Evolutionary conservation across 805 yeast species (phyloP).

Genomic region (Cyberlindnera bimundalis): DNA sequence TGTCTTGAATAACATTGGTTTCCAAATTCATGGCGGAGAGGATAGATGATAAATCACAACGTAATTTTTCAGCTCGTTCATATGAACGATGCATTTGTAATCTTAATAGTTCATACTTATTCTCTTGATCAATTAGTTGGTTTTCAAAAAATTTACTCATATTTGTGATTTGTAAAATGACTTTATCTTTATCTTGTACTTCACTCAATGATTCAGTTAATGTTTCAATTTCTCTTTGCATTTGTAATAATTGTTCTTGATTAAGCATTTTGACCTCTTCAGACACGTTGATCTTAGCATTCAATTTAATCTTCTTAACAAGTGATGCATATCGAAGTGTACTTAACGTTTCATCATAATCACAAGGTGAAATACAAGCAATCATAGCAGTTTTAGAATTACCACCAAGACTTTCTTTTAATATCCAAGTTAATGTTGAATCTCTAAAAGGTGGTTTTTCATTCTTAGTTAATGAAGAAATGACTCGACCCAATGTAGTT

Average conservation of each 20-base stretch:
- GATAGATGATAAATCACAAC: conserved; percentile 6
- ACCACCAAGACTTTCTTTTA: conserved; percentile 77
- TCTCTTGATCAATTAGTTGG: conserved; percentile 27
- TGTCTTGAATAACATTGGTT: too few species aligned
- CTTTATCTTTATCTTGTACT: conserved; percentile 21
- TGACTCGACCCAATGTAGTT: conserved; percentile 74
- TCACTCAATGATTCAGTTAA: conserved; percentile 21
- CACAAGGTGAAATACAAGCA: conserved; percentile 81
- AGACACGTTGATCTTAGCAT: conserved; percentile 46
- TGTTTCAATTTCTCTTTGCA: conserved; percentile 21
- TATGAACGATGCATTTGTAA: conserved; percentile 9
- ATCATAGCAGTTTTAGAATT: conserved; percentile 84
- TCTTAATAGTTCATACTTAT: conserved; percentile 23
- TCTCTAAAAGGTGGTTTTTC: conserved; percentile 46
- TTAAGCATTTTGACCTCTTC: conserved; percentile 14
- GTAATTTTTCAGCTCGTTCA: conserved; percentile 1
- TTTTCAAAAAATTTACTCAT: conserved; percentile 27
- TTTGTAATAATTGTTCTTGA: conserved; percentile 11
- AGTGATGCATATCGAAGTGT: conserved; percentile 77
- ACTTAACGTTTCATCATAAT: conserved; percentile 72
- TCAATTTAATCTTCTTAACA: conserved; percentile 64
- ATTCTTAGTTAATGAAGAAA: conserved; percentile 43
- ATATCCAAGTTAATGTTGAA: conserved; percentile 68
- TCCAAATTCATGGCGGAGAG: conserved; percentile 2
- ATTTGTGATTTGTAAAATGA: conserved; percentile 21